These are phyloP conservation scores for Gossypium aridum DNA, from an alignment of 441 rosid genomes.

Conservation along the genomic window DNA sequence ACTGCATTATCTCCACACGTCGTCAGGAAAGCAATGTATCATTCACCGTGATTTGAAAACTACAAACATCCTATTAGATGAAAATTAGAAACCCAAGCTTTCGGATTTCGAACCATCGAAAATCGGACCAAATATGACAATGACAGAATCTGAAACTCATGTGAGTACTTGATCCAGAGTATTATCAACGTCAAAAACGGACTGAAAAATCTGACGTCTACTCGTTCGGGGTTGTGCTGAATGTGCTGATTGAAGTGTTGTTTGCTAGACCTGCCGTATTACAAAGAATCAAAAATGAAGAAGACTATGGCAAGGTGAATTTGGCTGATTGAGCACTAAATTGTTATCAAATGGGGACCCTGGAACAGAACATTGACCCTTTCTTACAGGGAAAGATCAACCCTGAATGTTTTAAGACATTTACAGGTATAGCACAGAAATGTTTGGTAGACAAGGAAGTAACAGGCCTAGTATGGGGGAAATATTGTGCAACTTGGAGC, in stretches of 20 bases:
- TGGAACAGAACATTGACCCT: not conserved
- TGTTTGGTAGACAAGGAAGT: not conserved
- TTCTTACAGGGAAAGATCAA: not conserved
- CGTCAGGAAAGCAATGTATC: constrained; percentile 59
- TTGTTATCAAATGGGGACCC: not conserved
- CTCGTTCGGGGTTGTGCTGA: constrained; percentile 90
- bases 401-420: not conserved
- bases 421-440: not conserved
- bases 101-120: constrained; percentile 61
- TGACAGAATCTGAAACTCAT: not conserved
- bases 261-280: constrained; percentile 34
- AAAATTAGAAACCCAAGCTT: constrained; percentile 67
- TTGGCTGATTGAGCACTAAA: not conserved
- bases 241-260: constrained; percentile 65
- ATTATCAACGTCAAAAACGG: constrained; percentile 54
- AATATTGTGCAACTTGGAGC: not conserved
- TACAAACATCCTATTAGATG: constrained; percentile 66
- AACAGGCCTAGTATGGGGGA: not conserved
- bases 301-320: not conserved
- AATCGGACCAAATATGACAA: not conserved
- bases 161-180: constrained; percentile 57
- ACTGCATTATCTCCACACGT: constrained; percentile 86
- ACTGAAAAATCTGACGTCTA: constrained; percentile 77
- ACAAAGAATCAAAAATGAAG: not conserved
- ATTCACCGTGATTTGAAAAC: constrained; percentile 88